These are phyloP conservation scores for Suaeda aralocaspica DNA, from an alignment of 148 eudicot genomes.

Conservation along the genomic window DNA sequence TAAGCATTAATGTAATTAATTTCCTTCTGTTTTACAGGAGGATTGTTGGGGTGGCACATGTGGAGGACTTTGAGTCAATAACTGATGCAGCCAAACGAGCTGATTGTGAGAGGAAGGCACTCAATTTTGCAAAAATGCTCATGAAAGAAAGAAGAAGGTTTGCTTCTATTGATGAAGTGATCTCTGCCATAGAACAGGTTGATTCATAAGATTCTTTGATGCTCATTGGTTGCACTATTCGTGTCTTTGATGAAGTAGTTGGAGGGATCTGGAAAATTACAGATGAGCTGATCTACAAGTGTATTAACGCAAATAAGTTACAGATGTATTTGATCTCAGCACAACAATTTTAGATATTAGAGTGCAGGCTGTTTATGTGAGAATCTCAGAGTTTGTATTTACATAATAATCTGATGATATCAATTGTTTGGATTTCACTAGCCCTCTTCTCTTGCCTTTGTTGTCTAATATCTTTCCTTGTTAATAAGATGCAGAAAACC, in stretches of 20 bases:
- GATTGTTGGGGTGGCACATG: slow-evolving; percentile 94
- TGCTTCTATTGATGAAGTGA: slow-evolving; percentile 49
- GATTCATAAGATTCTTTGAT: slow-evolving; percentile 15
- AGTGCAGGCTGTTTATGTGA: too few species aligned
- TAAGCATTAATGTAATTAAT: too few species aligned
- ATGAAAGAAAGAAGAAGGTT: slow-evolving; percentile 59
- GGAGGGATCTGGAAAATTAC: background rate
- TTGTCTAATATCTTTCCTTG: too few species aligned
- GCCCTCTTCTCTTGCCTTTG: too few species aligned
- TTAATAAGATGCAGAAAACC: background rate
- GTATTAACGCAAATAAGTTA: too few species aligned
- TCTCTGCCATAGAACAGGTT: slow-evolving; percentile 40
- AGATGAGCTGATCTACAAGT: background rate
- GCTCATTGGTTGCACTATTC: background rate
- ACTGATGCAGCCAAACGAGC: slow-evolving; percentile 56
- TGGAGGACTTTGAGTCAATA: slow-evolving; percentile 87
- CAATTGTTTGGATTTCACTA: too few species aligned
- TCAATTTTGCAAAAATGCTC: slow-evolving; percentile 71
- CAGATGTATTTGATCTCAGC: too few species aligned
- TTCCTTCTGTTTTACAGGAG: slow-evolving; percentile 52
- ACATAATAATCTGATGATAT: too few species aligned
- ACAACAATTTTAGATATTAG: too few species aligned
- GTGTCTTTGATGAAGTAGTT: background rate
- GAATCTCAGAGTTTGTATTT: too few species aligned
- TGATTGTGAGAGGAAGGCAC: slow-evolving; percentile 77